A percentile compares a stretch with the other conserved stretches of the same genome.
Conservation (phyloP, 352 stramenopile species). For the Pythium phragmiticola region DNA sequence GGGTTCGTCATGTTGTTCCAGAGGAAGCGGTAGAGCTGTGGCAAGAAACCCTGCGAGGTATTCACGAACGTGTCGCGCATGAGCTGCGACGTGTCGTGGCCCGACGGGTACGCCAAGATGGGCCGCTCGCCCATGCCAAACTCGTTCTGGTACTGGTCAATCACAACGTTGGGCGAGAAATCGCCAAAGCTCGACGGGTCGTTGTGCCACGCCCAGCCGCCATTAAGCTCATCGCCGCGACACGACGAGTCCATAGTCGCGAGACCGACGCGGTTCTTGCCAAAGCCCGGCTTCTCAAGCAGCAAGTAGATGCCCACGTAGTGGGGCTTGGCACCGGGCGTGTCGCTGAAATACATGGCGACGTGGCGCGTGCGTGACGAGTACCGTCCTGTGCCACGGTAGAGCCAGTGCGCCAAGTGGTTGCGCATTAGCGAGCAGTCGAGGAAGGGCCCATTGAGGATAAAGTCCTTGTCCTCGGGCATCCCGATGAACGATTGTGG, state of each 20-base stretch:
- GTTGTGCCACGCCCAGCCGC: constrained; percentile 82
- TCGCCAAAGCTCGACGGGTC: constrained; percentile 62
- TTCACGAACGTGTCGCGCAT: constrained; percentile 79
- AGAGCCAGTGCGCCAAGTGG: constrained; percentile 79
- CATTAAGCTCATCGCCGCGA: constrained; percentile 44
- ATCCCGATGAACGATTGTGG: constrained; percentile 49
- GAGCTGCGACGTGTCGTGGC: constrained; percentile 53
- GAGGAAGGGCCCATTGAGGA: constrained; percentile 75
- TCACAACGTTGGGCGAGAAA: constrained; percentile 74
- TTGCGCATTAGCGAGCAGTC: constrained; percentile 75
- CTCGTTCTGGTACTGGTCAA: constrained; percentile 79
- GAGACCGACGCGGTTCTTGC: constrained; percentile 62
- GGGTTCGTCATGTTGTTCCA: constrained; percentile 81
- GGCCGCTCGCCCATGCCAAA: constrained; percentile 77
- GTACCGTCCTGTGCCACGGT: constrained; percentile 64
- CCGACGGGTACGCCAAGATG: constrained; percentile 52
- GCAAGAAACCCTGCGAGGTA: constrained; percentile 54
- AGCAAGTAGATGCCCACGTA: constrained; percentile 77
- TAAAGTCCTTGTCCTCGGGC: constrained; percentile 61
- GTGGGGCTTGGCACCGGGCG: constrained; percentile 16
- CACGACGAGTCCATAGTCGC: constrained; percentile 49
- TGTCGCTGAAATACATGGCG: constrained; percentile 64
- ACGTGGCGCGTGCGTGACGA: constrained; percentile 62
- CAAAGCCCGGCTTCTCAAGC: constrained; percentile 75
- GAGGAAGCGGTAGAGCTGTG: constrained; percentile 61